Evolutionary conservation across 1,284 basidiomycete genomes (phyloP).

Genomic region (Inonotus hispidus): DNA sequence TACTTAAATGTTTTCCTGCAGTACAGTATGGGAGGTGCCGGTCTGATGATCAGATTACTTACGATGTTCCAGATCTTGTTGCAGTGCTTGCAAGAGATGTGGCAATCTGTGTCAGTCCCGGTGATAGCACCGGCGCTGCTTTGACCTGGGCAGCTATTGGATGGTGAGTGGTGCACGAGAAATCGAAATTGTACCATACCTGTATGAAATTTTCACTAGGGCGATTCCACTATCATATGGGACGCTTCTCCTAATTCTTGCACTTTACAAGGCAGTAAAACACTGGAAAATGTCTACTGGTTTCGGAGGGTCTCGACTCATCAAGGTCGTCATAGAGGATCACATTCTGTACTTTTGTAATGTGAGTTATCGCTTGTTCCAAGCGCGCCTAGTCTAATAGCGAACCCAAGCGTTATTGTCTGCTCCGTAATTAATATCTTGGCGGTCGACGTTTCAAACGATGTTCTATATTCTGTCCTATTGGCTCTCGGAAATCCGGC

Average conservation of each 20-base stretch:
- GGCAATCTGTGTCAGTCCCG: background rate
- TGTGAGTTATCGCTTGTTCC: background rate
- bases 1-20: background rate
- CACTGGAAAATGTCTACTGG: background rate
- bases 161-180: background rate
- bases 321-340: constrained; percentile 1
- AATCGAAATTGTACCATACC: background rate
- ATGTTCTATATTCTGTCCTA: background rate
- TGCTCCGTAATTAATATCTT: background rate
- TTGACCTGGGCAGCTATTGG: background rate
- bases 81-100: background rate
- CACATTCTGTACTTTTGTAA: background rate
- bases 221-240: background rate
- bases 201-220: background rate
- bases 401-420: background rate
- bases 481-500: background rate
- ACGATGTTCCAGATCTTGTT: background rate
- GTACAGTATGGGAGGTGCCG: too few relatives aligned
- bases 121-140: background rate
- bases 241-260: background rate
- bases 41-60: too few relatives aligned
- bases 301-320: background rate
- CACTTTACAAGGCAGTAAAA: background rate
- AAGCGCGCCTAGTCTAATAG: background rate
- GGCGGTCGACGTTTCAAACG: background rate